phyloP scores from a whole-genome alignment of 768 basidiomycete species.

The Astraeus odoratus region DNA sequence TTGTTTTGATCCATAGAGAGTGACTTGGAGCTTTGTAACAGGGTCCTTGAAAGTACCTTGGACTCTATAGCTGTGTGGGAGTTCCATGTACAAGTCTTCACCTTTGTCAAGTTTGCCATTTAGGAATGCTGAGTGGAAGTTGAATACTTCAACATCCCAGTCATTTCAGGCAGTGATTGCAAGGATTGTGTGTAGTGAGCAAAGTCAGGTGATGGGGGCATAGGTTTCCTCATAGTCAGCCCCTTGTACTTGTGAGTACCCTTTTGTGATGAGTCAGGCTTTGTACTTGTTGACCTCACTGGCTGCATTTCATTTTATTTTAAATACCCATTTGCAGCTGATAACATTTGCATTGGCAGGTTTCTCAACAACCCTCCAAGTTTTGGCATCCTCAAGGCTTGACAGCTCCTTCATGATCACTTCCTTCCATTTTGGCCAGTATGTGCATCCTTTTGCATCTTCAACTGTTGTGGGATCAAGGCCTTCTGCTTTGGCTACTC shows the following conservation, averaged over 20 bases:
- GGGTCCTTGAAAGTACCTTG: too few relatives aligned
- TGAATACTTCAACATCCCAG: slow-evolving; percentile 33
- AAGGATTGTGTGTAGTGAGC: slow-evolving; percentile 2
- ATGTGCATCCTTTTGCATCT: not conserved
- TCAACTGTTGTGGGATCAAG: not conserved
- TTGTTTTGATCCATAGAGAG: too few relatives aligned
- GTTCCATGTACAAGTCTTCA: slow-evolving; percentile 36
- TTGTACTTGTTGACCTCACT: too few relatives aligned
- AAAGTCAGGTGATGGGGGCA: too few relatives aligned
- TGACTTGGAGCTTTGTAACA: too few relatives aligned
- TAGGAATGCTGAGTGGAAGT: slow-evolving; percentile 38
- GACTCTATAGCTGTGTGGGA: too few relatives aligned
- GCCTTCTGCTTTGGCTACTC: not conserved
- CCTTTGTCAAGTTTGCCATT: slow-evolving; percentile 29
- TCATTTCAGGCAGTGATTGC: slow-evolving; percentile 12
- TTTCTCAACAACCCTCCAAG: slow-evolving; percentile 7
- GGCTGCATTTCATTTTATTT: slow-evolving; percentile 30
- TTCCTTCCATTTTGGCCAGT: slow-evolving; percentile 2
- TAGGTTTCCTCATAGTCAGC: too few relatives aligned
- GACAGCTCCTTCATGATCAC: slow-evolving; percentile 7
- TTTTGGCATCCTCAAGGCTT: not conserved
- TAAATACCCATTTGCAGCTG: slow-evolving; percentile 35
- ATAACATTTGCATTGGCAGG: slow-evolving; percentile 1
- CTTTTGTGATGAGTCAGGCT: too few relatives aligned
- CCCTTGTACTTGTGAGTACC: slow-evolving; percentile 13